phyloP scores from a whole-genome alignment of 257 asterid species.

The Osmanthus fragrans region DNA sequence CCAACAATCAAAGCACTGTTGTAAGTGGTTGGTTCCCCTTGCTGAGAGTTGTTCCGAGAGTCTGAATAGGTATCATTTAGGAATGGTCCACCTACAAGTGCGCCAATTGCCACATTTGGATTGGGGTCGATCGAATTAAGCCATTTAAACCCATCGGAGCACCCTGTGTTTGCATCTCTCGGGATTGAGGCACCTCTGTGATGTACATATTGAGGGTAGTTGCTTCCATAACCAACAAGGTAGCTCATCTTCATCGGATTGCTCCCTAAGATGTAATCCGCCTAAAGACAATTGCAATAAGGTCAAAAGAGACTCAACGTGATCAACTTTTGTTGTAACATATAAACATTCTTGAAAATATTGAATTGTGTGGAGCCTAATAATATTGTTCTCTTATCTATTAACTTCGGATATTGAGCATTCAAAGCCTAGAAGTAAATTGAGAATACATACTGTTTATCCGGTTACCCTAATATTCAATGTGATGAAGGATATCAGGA shows the following conservation, averaged over 20 bases:
- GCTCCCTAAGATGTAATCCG: constrained; percentile 46
- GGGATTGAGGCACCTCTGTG: constrained; percentile 70
- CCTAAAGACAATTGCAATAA: constrained; percentile 26
- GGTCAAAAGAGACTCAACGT: not conserved
- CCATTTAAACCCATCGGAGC: constrained; percentile 68
- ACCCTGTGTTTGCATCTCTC: constrained; percentile 38
- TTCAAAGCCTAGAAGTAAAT: not conserved
- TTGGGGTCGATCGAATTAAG: constrained; percentile 42
- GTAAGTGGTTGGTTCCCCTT: constrained; percentile 60
- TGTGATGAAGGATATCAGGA: too few species aligned
- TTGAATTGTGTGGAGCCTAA: not conserved
- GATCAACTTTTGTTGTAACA: not conserved
- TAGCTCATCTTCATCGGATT: constrained; percentile 52
- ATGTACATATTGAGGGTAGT: constrained; percentile 55
- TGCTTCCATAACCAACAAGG: constrained; percentile 55
- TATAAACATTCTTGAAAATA: not conserved
- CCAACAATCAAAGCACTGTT: constrained; percentile 53
- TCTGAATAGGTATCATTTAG: constrained; percentile 49
- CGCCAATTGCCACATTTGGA: constrained; percentile 62
- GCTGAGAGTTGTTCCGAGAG: constrained; percentile 43
- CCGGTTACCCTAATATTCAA: not conserved
- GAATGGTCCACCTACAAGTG: constrained; percentile 68
- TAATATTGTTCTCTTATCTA: not conserved
- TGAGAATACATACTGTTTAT: not conserved
- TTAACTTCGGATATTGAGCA: not conserved